Conservation (phyloP, 1,284 basidiomycete genomes). For the Ceratobasidium sp. region DNA sequence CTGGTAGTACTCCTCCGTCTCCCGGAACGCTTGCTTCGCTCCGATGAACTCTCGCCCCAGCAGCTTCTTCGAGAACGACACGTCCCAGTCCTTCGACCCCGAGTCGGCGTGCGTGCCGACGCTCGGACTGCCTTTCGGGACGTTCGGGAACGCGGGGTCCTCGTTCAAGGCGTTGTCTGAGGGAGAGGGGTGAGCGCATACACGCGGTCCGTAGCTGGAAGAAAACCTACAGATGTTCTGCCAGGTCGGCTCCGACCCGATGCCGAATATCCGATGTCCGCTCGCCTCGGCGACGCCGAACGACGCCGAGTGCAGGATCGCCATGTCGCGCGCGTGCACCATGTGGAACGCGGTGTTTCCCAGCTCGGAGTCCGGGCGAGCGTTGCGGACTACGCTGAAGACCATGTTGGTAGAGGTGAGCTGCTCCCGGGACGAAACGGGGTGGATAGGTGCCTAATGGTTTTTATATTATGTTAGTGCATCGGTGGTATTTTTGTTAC, state of each 20-base stretch:
- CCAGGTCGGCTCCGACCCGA: constrained; percentile 17
- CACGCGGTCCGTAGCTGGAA: no score
- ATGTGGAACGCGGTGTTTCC: constrained; percentile 8
- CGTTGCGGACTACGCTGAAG: not conserved
- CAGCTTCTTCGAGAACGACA: not conserved
- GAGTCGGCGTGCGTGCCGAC: constrained; percentile 2
- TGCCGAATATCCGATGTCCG: constrained; percentile 22
- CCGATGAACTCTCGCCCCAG: constrained; percentile 27
- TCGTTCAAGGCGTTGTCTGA: constrained; percentile 32
- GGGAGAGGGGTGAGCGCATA: not conserved
- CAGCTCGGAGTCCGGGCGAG: constrained; percentile 16
- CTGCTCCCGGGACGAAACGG: constrained; percentile 11
- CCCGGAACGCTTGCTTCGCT: constrained; percentile 23
- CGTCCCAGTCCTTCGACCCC: constrained; percentile 14
- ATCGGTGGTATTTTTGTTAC: no score
- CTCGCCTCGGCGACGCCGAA: constrained; percentile 12
- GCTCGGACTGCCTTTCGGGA: constrained; percentile 23
- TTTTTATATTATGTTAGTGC: not conserved
- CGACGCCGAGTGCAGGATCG: not conserved
- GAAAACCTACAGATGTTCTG: constrained; percentile 31
- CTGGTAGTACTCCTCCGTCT: constrained; percentile 32
- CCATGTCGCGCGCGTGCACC: constrained; percentile 15
- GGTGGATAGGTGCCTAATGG: constrained; percentile 20
- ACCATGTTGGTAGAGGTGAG: constrained; percentile 35
- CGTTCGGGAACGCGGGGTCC: constrained; percentile 23